These are phyloP conservation scores for Clonostachys chloroleuca DNA, from an alignment of 2,329 filamentous ascomycete species.

Conservation along the genomic window DNA sequence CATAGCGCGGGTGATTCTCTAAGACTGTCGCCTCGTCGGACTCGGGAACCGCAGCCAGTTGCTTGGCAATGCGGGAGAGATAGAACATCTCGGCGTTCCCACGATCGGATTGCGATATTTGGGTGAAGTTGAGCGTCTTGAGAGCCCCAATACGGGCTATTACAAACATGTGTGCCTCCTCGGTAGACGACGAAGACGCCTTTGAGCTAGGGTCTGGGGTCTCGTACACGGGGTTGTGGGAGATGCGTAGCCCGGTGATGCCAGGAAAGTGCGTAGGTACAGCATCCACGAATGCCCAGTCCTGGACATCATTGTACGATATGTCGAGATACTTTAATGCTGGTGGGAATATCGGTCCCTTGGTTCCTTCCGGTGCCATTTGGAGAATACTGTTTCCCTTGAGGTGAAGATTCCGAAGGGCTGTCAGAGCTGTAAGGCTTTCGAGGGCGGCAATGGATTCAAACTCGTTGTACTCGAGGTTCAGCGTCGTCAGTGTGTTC, in stretches of 20 bases:
- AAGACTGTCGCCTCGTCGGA: conserved; percentile 50
- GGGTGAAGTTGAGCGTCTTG: conserved; percentile 67
- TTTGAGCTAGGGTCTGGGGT: conserved; percentile 35
- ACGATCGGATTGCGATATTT: conserved; percentile 69
- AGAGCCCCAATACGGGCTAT: conserved; percentile 69
- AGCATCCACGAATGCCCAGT: conserved; percentile 71
- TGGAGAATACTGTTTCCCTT: conserved; percentile 70
- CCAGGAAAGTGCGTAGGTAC: conserved; percentile 67
- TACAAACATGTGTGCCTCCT: conserved; percentile 87
- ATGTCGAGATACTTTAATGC: conserved; percentile 64
- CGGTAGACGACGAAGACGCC: conserved; percentile 41
- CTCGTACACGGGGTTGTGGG: conserved; percentile 81
- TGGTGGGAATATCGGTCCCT: conserved; percentile 42
- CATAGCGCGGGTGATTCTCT: conserved; percentile 65
- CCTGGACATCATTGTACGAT: conserved; percentile 64
- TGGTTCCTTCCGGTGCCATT: conserved; percentile 17
- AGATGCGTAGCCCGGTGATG: conserved; percentile 70
- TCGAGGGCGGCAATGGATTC: conserved; percentile 51
- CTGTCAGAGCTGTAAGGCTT: conserved; percentile 43
- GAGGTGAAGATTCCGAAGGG: conserved; percentile 60
- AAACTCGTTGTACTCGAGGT: conserved; percentile 71
- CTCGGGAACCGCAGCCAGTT: conserved; percentile 59
- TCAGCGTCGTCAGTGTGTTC: conserved; percentile 54
- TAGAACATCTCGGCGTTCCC: conserved; percentile 93
- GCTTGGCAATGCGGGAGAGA: conserved; percentile 74